Percentiles rank a stretch among this genome's conserved stretches.
These are phyloP conservation scores for Colletotrichum cordylinicola DNA, from an alignment of 2,329 filamentous ascomycete species.

Conservation along the genomic window DNA sequence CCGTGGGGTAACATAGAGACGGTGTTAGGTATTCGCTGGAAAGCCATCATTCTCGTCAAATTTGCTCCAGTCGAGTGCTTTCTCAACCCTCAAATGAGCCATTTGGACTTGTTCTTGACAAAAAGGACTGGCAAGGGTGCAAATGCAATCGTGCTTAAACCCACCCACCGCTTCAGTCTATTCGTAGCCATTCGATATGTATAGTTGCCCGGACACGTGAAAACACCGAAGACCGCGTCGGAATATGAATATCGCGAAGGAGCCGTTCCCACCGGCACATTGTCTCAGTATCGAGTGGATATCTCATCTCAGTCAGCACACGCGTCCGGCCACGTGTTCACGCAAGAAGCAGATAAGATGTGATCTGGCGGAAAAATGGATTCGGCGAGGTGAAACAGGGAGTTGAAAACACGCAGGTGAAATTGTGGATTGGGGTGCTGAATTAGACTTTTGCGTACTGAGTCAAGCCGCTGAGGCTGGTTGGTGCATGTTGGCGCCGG, in stretches of 20 bases:
- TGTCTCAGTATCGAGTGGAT: background rate
- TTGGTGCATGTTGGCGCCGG: background rate
- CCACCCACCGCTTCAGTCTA: background rate
- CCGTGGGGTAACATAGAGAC: background rate
- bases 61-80: background rate
- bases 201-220: background rate
- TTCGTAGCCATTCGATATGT: background rate
- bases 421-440: conserved; percentile 2
- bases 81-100: background rate
- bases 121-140: background rate
- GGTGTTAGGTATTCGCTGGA: background rate
- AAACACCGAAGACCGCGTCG: background rate
- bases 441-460: conserved; percentile 10
- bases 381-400: conserved; percentile 6
- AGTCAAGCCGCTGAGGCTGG: conserved; percentile 1
- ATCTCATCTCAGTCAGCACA: background rate
- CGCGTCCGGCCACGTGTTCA: conserved; percentile 18
- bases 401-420: background rate
- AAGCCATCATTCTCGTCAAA: background rate
- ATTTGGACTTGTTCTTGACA: background rate
- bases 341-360: background rate
- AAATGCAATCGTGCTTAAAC: background rate
- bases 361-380: background rate
- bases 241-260: background rate
- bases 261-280: background rate